Base-by-base conservation (phyloP, 2,329 filamentous ascomycete species). In the Colletotrichum incanum region DNA sequence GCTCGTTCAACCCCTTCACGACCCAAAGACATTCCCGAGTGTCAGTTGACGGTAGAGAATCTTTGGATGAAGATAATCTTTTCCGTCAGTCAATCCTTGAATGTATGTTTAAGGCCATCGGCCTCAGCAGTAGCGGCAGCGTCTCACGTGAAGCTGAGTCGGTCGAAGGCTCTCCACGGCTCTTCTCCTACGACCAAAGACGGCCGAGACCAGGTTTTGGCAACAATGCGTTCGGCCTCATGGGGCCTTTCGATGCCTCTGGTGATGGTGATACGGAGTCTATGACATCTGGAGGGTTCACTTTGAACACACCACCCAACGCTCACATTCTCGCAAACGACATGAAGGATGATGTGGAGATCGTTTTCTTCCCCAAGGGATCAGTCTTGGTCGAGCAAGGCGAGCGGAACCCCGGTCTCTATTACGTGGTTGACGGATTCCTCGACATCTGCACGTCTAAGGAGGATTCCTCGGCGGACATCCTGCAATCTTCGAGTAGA, bases 381-480 rank as follows among this genome's bases (percentile, higher is more conserved):
- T 96, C 96, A 1, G 93, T 99, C 0, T 87, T 99, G 20, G 95
- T 99, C 0, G 96, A 99, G 78, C 95, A 98, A 83, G 96, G 96
- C 12, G 96, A 99, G 80, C 90, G 96, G n/a, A 98, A 97, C 76
- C 96, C 96, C 0, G 96, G 96, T 0, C 82, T 99, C 0, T 99
- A 99, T 83, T 99, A 99, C 82, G 96, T 99, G 3, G 93, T 99
- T 61, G 96, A 99, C 80, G 96, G 96, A 0, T 99, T 99, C 77
- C 85, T 99, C 45, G 96, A 99, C 78, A 95, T 98, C 54, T 95
- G 94, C 73, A 92, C 97, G n/a, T 92, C 94, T 1, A 85, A 90
- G 0, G 90, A 92, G 50, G 91, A 93, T n/a, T 76, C 81, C 0
- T 78, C 82, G 0, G 79, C 79, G 16, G 83, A 84, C 72, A 84